phyloP scores from a whole-genome alignment of 2,329 filamentous ascomycete species.

The Apiospora marii region DNA sequence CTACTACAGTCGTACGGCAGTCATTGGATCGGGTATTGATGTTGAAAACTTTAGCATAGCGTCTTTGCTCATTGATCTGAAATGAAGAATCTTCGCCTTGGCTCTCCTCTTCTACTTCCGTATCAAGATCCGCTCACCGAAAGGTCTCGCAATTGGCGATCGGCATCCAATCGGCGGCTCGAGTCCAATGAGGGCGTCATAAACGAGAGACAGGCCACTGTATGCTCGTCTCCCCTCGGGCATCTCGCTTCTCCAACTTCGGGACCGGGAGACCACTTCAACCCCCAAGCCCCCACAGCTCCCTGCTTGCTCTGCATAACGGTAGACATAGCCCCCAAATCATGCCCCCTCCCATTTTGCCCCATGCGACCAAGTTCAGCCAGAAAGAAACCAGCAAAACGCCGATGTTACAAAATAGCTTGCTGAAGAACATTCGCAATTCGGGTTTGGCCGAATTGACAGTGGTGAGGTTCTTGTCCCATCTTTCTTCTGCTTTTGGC shows the following conservation, averaged over 20 bases:
- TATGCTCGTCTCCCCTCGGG: background rate
- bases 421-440: background rate
- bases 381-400: background rate
- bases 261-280: constrained; percentile 4
- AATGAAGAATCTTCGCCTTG: background rate
- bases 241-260: background rate
- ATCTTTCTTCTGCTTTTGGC: background rate
- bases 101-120: background rate
- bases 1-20: background rate
- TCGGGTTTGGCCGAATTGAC: background rate
- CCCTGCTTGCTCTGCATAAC: background rate
- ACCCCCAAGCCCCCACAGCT: background rate
- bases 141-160: background rate
- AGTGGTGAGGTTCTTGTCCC: background rate
- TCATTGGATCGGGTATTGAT: background rate
- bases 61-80: background rate
- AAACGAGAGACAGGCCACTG: background rate
- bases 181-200: background rate
- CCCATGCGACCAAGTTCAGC: background rate
- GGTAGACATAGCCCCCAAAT: background rate
- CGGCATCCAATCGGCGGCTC: background rate
- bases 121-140: too few species aligned
- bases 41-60: background rate
- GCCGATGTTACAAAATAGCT: background rate
- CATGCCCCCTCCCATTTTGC: background rate